Conservation (phyloP, 768 basidiomycete species). For the Tephrocybe sp. region DNA sequence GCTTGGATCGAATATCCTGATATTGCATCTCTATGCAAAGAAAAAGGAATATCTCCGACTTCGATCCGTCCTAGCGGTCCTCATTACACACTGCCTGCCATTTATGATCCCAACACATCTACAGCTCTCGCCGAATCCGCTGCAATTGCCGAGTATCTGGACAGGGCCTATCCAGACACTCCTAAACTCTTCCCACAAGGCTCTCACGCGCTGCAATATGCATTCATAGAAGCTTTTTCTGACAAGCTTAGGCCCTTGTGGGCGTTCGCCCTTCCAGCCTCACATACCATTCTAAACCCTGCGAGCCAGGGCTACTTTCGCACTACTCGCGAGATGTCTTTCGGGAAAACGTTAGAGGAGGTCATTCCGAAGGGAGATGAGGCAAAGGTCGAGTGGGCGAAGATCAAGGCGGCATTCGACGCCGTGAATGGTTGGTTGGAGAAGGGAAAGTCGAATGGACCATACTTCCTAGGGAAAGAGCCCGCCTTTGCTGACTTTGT, state of each 20-base stretch:
- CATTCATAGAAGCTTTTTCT: constrained; percentile 16
- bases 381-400: constrained; percentile 33
- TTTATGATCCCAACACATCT: constrained; percentile 35
- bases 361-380: constrained; percentile 27
- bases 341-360: constrained; percentile 36
- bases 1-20: constrained; percentile 43
- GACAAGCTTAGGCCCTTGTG: constrained; percentile 11
- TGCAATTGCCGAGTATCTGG: constrained; percentile 44
- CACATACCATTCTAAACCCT: constrained; percentile 26
- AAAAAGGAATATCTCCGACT: constrained; percentile 30
- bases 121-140: constrained; percentile 35
- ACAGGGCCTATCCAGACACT: constrained; percentile 35
- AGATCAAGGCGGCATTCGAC: constrained; percentile 29
- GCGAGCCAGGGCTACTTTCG: constrained; percentile 35
- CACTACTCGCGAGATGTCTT: constrained; percentile 28
- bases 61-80: constrained; percentile 27
- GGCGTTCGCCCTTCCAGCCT: constrained; percentile 19
- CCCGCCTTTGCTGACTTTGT: constrained; percentile 40
- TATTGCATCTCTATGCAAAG: constrained; percentile 29
- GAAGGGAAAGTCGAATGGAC: constrained; percentile 22
- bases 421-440: constrained; percentile 26
- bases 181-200: constrained; percentile 21
- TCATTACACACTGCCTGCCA: constrained; percentile 38
- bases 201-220: constrained; percentile 18
- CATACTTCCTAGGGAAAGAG: constrained; percentile 34